Evolutionary conservation across 2,329 filamentous ascomycete genomes (phyloP).

Genomic region (Fusarium compactum): DNA sequence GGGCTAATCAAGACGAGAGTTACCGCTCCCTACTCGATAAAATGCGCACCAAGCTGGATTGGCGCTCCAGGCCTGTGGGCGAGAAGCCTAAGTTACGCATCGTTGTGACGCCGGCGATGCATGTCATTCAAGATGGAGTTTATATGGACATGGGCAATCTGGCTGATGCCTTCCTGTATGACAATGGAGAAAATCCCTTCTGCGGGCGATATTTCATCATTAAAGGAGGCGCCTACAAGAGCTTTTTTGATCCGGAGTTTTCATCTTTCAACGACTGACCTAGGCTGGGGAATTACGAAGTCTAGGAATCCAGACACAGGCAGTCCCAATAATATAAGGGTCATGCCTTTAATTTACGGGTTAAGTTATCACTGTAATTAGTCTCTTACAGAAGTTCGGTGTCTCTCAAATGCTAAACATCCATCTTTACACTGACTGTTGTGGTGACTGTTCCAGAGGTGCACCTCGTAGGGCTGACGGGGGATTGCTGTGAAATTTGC

Average conservation of each 20-base stretch:
- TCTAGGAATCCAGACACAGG: fast-evolving
- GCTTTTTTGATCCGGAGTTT: background rate
- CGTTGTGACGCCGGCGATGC: no score
- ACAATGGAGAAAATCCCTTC: background rate
- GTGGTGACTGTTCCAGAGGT: background rate
- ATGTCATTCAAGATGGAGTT: no score
- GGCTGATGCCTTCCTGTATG: background rate
- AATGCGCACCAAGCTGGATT: background rate
- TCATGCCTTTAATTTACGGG: fast-evolving
- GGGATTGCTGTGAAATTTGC: background rate
- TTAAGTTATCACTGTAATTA: background rate
- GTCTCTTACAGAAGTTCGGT: background rate
- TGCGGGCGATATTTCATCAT: no score
- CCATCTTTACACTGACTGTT: background rate
- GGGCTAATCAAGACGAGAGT: fast-evolving
- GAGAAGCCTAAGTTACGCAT: background rate
- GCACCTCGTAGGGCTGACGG: fast-evolving
- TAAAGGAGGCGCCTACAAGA: no score
- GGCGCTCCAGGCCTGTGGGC: background rate
- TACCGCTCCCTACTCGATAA: background rate
- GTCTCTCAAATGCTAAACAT: fast-evolving
- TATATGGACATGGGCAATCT: no score
- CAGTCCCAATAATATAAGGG: fast-evolving
- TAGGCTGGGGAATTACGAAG: no score
- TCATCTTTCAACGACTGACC: fast-evolving